Evolutionary conservation across 495 filamentous ascomycete species (phyloP).

Genomic region (Parathielavia appendiculata): DNA sequence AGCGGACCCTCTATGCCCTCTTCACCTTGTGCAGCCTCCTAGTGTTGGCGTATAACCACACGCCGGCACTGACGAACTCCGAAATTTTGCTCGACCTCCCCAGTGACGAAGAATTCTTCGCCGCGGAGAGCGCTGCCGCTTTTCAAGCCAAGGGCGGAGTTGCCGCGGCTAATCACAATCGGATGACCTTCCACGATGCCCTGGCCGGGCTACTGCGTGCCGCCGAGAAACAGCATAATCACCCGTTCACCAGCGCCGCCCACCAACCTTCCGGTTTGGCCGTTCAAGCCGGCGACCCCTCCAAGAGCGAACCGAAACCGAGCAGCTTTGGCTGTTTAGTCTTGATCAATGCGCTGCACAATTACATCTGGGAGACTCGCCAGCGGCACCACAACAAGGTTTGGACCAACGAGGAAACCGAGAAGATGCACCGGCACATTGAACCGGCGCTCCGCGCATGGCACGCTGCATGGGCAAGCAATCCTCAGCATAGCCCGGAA

Average conservation of each 20-base stretch:
- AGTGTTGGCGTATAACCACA: constrained; percentile 87
- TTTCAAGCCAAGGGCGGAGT: constrained; percentile 76
- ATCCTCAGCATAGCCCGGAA: constrained; percentile 80
- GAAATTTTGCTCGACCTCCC: constrained; percentile 88
- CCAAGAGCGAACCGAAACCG: constrained; percentile 66
- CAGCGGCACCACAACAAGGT: constrained; percentile 83
- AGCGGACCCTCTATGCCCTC: constrained; percentile 87
- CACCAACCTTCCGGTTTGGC: constrained; percentile 45
- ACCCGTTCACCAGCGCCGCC: constrained; percentile 30
- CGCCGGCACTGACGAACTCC: constrained; percentile 87
- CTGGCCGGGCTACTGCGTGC: constrained; percentile 74
- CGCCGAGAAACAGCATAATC: constrained; percentile 60
- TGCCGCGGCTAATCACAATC: constrained; percentile 57
- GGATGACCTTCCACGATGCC: constrained; percentile 67
- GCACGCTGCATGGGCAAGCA: constrained; percentile 90
- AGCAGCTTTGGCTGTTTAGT: constrained; percentile 94
- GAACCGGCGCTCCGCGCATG: constrained; percentile 92
- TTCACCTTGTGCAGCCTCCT: constrained; percentile 87
- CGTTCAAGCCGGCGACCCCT: constrained; percentile 43
- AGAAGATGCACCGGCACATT: constrained; percentile 94
- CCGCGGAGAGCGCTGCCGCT: constrained; percentile 69
- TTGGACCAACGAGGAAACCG: constrained; percentile 88
- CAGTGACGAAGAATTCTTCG: constrained; percentile 90
- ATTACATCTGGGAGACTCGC: constrained; percentile 97
- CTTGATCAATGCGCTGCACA: constrained; percentile 92